These are phyloP conservation scores for Staphylotrichum longicolle DNA, from an alignment of 495 filamentous ascomycete species.

Conservation along the genomic window DNA sequence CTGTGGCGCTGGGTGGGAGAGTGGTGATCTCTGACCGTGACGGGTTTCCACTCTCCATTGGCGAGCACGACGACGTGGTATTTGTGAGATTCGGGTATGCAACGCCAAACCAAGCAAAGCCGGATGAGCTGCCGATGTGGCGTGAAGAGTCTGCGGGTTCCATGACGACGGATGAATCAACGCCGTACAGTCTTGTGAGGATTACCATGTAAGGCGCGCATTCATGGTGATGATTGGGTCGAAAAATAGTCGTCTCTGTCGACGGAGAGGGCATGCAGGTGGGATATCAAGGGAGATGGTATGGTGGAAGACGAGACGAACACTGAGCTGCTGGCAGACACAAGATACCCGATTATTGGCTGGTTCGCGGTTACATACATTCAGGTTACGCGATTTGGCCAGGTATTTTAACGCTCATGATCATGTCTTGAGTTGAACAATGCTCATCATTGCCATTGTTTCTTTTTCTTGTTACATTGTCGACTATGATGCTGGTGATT, in stretches of 20 bases:
- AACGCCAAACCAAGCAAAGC: not conserved
- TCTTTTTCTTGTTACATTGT: too few relatives aligned
- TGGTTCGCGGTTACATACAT: too few relatives aligned
- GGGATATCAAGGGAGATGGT: too few relatives aligned
- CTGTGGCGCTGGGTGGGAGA: not conserved
- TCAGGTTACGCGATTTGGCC: too few relatives aligned
- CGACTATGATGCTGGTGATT: too few relatives aligned
- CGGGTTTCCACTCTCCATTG: not conserved
- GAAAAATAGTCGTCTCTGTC: not conserved
- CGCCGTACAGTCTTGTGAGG: not conserved
- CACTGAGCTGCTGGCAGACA: too few relatives aligned
- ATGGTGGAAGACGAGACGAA: too few relatives aligned
- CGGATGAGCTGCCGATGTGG: not conserved
- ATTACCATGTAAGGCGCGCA: not conserved
- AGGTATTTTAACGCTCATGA: too few relatives aligned
- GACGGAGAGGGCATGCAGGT: not conserved
- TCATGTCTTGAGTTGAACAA: too few relatives aligned
- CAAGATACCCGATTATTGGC: too few relatives aligned
- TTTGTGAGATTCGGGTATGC: not conserved
- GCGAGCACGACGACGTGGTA: not conserved
- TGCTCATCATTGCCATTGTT: too few relatives aligned
- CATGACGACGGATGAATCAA: not conserved
- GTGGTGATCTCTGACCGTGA: not conserved
- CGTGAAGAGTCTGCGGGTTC: not conserved
- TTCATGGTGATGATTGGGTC: not conserved